phyloP scores from a whole-genome alignment of 768 basidiomycete species.

The Suillus subluteus region DNA sequence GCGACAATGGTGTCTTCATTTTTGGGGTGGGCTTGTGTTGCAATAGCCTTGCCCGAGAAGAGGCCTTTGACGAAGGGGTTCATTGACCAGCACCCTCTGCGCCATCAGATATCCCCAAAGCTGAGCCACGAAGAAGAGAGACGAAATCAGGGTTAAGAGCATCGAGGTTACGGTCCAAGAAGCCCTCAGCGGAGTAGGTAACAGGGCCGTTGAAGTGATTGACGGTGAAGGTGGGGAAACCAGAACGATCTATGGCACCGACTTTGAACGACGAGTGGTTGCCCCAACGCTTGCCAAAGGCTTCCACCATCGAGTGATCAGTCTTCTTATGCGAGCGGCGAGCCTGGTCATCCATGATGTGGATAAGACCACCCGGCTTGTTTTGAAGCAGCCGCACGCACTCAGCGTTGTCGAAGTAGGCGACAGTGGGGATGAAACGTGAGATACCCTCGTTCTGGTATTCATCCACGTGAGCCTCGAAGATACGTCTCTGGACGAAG shows the following conservation, averaged over 20 bases:
- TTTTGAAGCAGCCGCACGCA: conserved; percentile 86
- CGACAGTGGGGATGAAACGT: conserved; percentile 64
- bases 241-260: conserved; percentile 72
- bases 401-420: conserved; percentile 91
- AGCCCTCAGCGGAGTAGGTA: conserved; percentile 88
- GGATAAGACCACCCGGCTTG: conserved; percentile 87
- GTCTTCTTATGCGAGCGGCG: conserved; percentile 86
- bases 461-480: conserved; percentile 82
- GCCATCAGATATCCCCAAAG: conserved; percentile 39
- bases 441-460: conserved; percentile 83
- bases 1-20: conserved; percentile 96
- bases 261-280: conserved; percentile 92
- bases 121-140: conserved; percentile 75
- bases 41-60: conserved; percentile 87
- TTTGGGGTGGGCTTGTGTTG: conserved; percentile 88
- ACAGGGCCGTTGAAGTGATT: conserved; percentile 92
- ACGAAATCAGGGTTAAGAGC: conserved; percentile 93
- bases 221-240: conserved; percentile 86
- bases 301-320: conserved; percentile 92
- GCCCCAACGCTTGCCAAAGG: conserved; percentile 92
- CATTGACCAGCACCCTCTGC: conserved; percentile 72
- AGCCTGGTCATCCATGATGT: conserved; percentile 98
- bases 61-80: conserved; percentile 92
- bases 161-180: conserved; percentile 88
- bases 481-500: conserved; percentile 79